Evolutionary conservation across 73 alveolate species (phyloP).

Genomic region (Stentor roeselii): DNA sequence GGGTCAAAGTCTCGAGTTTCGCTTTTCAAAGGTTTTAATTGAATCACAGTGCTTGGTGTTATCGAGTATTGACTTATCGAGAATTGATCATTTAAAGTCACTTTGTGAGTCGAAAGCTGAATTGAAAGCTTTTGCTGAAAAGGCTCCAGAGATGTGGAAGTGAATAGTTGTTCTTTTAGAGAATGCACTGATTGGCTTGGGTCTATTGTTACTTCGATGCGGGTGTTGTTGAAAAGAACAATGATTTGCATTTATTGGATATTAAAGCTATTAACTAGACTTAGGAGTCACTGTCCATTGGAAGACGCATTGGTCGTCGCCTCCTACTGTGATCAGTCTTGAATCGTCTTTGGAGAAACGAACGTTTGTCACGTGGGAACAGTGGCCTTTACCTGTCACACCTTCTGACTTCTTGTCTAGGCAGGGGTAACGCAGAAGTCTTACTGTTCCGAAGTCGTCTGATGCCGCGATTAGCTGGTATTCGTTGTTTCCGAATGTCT

Average conservation of each 20-base stretch:
- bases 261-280: background rate
- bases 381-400: conserved; percentile 61
- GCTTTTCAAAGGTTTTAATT: background rate
- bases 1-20: background rate
- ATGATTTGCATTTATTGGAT: background rate
- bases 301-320: conserved; percentile 88
- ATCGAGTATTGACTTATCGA: background rate
- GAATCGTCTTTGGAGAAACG: conserved; percentile 68
- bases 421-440: conserved; percentile 84
- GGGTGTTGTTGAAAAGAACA: background rate
- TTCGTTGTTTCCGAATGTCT: conserved; percentile 49
- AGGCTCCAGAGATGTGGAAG: background rate
- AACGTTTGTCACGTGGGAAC: conserved; percentile 72
- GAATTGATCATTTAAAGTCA: background rate
- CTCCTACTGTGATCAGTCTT: conserved; percentile 75
- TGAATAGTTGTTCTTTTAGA: background rate
- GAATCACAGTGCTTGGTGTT: background rate
- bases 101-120: background rate
- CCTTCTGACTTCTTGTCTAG: conserved; percentile 60
- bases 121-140: background rate
- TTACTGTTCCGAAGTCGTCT: conserved; percentile 78
- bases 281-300: conserved; percentile 66
- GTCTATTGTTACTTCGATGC: background rate
- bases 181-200: background rate
- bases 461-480: conserved; percentile 81